Percentiles rank a stretch among this genome's conserved stretches.
Conservation (phyloP, 2,329 filamentous ascomycete genomes). For the Exserohilum rostratum region DNA sequence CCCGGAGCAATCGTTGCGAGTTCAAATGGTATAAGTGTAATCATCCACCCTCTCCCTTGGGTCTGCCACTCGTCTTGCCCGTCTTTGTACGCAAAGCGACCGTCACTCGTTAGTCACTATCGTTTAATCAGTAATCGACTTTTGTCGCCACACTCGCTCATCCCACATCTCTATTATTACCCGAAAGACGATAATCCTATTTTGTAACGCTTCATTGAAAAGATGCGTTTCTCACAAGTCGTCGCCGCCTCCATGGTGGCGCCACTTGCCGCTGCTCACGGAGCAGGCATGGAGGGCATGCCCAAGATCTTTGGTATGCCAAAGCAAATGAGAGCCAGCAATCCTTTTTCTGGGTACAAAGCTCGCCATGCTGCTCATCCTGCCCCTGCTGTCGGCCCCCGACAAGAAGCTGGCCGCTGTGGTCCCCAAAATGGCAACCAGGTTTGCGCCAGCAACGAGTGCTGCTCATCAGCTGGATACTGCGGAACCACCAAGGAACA, state of each 20-base stretch:
- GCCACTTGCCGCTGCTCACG: constrained; percentile 43
- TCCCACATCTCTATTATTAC: background rate
- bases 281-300: constrained; percentile 24
- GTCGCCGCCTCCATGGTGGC: constrained; percentile 35
- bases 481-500: constrained; percentile 62
- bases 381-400: constrained; percentile 27
- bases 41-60: constrained; percentile 4
- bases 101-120: constrained; percentile 32
- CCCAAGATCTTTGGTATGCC: constrained; percentile 45
- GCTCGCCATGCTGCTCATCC: constrained; percentile 23
- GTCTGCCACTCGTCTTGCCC: constrained; percentile 23
- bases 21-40: constrained; percentile 29
- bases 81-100: constrained; percentile 23
- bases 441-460: constrained; percentile 40
- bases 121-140: constrained; percentile 24
- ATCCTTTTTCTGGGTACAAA: constrained; percentile 29
- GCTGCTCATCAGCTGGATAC: constrained; percentile 51
- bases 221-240: constrained; percentile 42
- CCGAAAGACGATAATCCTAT: background rate
- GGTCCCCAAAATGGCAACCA: constrained; percentile 24
- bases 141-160: constrained; percentile 25
- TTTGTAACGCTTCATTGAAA: background rate
- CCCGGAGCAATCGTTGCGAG: constrained; percentile 10
- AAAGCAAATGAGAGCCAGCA: constrained; percentile 37
- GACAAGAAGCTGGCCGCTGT: constrained; percentile 39